A percentile compares a stretch with the other conserved stretches of the same genome.
phyloP scores from a whole-genome alignment of 2,329 filamentous ascomycete species.

The Botrytis porri region DNA sequence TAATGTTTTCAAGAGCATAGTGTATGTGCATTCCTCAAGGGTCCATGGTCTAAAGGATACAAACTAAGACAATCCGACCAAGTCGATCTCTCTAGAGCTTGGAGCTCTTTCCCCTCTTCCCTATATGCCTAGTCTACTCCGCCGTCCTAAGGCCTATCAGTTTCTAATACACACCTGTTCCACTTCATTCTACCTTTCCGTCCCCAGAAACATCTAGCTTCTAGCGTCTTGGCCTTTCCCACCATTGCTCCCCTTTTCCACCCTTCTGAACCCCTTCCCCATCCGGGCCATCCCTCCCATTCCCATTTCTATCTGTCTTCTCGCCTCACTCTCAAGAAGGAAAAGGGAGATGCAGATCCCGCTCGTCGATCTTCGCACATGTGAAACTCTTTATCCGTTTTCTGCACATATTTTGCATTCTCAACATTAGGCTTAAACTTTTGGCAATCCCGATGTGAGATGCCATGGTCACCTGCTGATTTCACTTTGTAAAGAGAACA shows the following conservation, averaged over 20 bases:
- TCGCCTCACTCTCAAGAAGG: not conserved
- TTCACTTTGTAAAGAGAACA: not conserved
- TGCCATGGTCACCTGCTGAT: not conserved
- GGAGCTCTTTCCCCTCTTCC: not conserved
- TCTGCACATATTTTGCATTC: not conserved
- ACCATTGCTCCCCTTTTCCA: not conserved
- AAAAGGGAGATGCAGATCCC: not conserved
- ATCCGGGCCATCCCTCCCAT: not conserved
- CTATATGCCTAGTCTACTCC: not conserved
- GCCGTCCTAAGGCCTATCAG: not conserved
- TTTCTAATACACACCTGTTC: not conserved
- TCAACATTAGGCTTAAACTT: not conserved
- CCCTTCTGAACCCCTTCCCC: not conserved
- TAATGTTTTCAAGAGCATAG: not conserved
- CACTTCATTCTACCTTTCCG: not conserved
- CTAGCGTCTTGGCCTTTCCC: not conserved
- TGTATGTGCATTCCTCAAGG: not conserved
- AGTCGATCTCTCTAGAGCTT: not conserved
- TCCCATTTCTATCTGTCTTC: not conserved
- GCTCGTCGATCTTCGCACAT: not conserved
- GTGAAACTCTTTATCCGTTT: not conserved
- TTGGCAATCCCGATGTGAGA: not conserved
- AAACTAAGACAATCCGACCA: not conserved
- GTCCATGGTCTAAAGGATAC: not conserved
- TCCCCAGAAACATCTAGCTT: not conserved